Base-by-base conservation (phyloP, 345 rosid species). In the Eucalyptus marginata region DNA sequence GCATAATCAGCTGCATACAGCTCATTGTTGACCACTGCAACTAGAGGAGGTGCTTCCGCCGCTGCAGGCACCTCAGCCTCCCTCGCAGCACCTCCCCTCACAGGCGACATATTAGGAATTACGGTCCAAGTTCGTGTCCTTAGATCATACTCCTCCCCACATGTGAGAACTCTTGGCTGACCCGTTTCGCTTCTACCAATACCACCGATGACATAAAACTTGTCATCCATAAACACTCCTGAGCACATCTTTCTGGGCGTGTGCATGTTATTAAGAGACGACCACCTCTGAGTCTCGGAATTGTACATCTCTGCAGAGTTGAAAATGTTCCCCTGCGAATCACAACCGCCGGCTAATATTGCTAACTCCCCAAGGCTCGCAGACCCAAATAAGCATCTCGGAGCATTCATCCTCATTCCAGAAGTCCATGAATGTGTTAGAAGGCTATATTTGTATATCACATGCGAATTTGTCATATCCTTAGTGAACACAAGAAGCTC, bases 371-470 rank as follows among this genome's bases (percentile, higher is more conserved):
- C 97, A 20, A 94, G 96, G 90, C 98, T 97, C 54, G 99, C 99
- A 40, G 99, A 97, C 43, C 98, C 99, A 90, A 97, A 97, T 93
- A 97, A 93, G 94, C 98, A 97, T 91, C 98, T 94, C 2, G 99
- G 97, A 88, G 93, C 89, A 90, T 95, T 94, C 99, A 96, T 96
- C n/a, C 84, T 87, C 94, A 93, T 94, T 81, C 98, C 98, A 49
- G 93, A 88, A 87, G 97, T 90, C 99, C 99, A 97, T 11, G 98
- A 95, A 88, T 97, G 95, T 16, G 95, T 95, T 91, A 97, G 89
- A 36, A 97, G 91, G 90, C 98, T 95, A 91, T 97, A 97, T 90
- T 96, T 96, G 92, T 94, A 96, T 85, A 97, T 96, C 49, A 97
- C 98, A 91, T 96, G 93, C 84, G 96, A 88, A 31, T 24, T 36